A percentile compares a stretch with the other conserved stretches of the same genome.
Conservation (phyloP, 1,139 yeast species). For the Nakaseomyces sp. region DNA sequence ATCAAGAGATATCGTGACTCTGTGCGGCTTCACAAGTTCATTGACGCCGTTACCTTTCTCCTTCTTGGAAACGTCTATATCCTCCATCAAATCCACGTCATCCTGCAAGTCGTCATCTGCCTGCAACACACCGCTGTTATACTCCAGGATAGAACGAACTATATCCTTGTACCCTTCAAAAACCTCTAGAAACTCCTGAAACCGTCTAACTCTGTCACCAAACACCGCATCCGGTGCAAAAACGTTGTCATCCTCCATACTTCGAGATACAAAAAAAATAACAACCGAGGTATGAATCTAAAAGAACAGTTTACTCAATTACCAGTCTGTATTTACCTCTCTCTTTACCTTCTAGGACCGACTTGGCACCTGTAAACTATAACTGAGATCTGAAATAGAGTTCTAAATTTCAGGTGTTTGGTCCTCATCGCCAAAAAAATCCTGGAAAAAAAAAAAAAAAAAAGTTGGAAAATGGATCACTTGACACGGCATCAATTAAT, state of each 20-base stretch:
- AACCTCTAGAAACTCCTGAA: conserved; percentile 77
- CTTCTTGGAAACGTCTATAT: conserved; percentile 7
- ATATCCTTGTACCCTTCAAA: conserved; percentile 57
- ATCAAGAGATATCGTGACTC: conserved; percentile 73
- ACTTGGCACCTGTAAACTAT: no score
- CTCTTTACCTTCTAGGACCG: no score
- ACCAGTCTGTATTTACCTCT: no score
- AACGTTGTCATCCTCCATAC: conserved; percentile 2
- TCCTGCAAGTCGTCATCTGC: conserved; percentile 7
- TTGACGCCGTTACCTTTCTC: conserved; percentile 7
- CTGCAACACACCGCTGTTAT: conserved; percentile 13
- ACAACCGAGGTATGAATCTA: no score
- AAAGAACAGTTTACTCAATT: no score
- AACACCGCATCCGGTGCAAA: conserved; percentile 39
- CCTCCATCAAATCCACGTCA: conserved; percentile 8
- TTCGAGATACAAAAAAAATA: neutral
- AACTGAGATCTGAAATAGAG: no score
- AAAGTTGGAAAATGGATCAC: neutral
- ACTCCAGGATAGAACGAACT: conserved; percentile 42
- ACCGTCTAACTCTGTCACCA: conserved; percentile 77
- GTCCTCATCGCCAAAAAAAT: no score
- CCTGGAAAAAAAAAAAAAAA: neutral
- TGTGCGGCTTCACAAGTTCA: conserved; percentile 36
- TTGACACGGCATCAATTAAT: neutral
- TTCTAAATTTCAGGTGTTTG: no score